Base-by-base conservation (phyloP, 768 basidiomycete species). In the Panaeolus cyanescens region DNA sequence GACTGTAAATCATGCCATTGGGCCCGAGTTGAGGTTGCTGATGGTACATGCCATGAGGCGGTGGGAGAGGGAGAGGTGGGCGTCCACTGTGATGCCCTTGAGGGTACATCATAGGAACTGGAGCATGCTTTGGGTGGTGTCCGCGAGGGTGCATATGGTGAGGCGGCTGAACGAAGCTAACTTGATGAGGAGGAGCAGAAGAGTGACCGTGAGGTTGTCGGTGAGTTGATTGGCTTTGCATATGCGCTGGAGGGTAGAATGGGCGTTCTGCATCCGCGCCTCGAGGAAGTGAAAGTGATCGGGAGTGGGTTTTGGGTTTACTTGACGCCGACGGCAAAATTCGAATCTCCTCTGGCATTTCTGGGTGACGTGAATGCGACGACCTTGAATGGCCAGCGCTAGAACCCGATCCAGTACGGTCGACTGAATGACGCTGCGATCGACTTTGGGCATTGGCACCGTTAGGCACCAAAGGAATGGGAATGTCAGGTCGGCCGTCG, bases 1-100 rank as follows among this genome's bases (percentile, higher is more conserved):
- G 86, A 59, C 88, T 89, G 69, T 89, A 85, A 3, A 84, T 83
- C 77, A 90, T 84, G 3, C 86, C 86, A 58, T 87, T 83, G 0
- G 87, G 77, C 54, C 82, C 80, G 74, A 80, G 71, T 63, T 79
- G 75, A 63, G 83, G 83, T 6, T 77, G 79, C 50, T 87, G 81
- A 62, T 86, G 45, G 17, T 50, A 50, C 4, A 8, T 28, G 12
- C 45, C 45, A 50, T 50, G 81, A 10, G 83, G 83, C 60, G 87
- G 87, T 17, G 88, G 87, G 7, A 83, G 75, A 64, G 89, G 89
- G 65, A 82, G 80, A 56, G 83, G 76, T 58, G 70, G 65, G n/a
- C 67, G 75, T 28, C 40, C 55, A 13, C 77, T 74, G 64, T 80
- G 80, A 58, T 79, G 79, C 36, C 81, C 73, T 42, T 87, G 83